A percentile compares a stretch with the other conserved stretches of the same genome.
These are phyloP conservation scores for Brettanomyces anomalus DNA, from an alignment of 805 yeast species.

Conservation along the genomic window DNA sequence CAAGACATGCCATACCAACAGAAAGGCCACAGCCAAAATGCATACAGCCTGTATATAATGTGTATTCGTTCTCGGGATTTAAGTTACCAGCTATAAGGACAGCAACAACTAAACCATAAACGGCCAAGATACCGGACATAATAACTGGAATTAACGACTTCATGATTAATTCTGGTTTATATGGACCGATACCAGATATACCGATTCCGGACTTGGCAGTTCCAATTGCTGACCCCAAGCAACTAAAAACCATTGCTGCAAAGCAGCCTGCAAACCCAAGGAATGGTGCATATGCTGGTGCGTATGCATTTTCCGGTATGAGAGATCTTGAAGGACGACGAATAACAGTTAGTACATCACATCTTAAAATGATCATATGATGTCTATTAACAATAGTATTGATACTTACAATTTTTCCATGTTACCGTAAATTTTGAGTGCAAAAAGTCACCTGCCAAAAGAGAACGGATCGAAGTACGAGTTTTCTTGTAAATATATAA, in stretches of 20 bases:
- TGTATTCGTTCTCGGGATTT: conserved; percentile 68
- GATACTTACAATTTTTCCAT: too few relatives aligned
- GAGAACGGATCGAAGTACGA: too few relatives aligned
- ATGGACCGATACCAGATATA: conserved; percentile 95
- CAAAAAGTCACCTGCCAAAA: too few relatives aligned
- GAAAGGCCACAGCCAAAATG: conserved; percentile 93
- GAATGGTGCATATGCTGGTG: conserved; percentile 93
- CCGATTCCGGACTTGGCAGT: conserved; percentile 98
- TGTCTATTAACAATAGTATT: too few relatives aligned
- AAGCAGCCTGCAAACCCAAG: conserved; percentile 98
- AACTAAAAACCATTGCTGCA: conserved; percentile 80
- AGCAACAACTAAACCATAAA: conserved; percentile 93
- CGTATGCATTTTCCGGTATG: conserved; percentile 36
- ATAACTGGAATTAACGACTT: conserved; percentile 93
- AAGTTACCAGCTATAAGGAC: conserved; percentile 90
- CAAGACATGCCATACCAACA: conserved; percentile 93
- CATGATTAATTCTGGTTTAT: conserved; percentile 96
- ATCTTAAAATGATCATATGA: too few relatives aligned
- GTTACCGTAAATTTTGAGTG: too few relatives aligned
- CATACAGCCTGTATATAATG: conserved; percentile 94
- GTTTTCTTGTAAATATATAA: too few relatives aligned
- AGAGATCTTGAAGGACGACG: conserved; percentile 2
- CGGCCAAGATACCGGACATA: conserved; percentile 95
- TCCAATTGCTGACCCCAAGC: conserved; percentile 98
- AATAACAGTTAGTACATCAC: background rate